Percentiles rank a stretch among this genome's conserved stretches.
phyloP scores from a whole-genome alignment of 2,329 filamentous ascomycete genomes.

The Didymella pinodella region DNA sequence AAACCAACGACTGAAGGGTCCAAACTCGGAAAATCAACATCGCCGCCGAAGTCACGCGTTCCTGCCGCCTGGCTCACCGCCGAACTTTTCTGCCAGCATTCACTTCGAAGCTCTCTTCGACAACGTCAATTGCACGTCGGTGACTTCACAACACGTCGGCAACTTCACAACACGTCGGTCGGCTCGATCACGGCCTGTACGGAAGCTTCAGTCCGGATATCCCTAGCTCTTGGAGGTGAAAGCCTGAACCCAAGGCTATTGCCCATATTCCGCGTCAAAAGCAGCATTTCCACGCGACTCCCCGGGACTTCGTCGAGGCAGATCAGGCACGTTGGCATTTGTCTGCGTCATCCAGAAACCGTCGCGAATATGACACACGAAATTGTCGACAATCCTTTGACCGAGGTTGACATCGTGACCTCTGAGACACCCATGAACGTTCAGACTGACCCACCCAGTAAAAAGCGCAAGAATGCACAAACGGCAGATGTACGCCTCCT shows the following conservation, averaged over 20 bases:
- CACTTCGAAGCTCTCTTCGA: slow-evolving; percentile 12
- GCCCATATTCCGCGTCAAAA: slow-evolving; percentile 5
- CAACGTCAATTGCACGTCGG: slow-evolving; percentile 1
- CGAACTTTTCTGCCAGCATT: slow-evolving; percentile 33
- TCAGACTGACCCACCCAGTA: slow-evolving; percentile 18
- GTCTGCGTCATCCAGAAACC: background rate
- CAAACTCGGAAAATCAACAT: slow-evolving; percentile 20
- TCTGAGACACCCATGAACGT: slow-evolving; percentile 14
- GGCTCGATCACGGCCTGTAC: background rate
- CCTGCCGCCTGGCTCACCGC: slow-evolving; percentile 29
- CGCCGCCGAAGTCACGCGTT: slow-evolving; percentile 21
- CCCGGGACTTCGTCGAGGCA: background rate
- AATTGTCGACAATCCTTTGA: slow-evolving; percentile 27
- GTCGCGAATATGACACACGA: slow-evolving; percentile 23
- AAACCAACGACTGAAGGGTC: slow-evolving; percentile 5
- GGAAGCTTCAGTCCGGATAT: background rate
- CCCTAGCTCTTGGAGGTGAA: background rate
- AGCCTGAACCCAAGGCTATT: background rate
- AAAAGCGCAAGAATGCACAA: slow-evolving; percentile 39
- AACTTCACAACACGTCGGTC: background rate
- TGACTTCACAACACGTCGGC: background rate
- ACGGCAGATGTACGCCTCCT: slow-evolving; percentile 29
- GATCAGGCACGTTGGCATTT: background rate
- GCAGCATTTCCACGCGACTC: slow-evolving; percentile 1
- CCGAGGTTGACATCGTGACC: slow-evolving; percentile 21